Conservation (phyloP, 202 grass and related monocot genomes). For the Eragrostis tef region DNA sequence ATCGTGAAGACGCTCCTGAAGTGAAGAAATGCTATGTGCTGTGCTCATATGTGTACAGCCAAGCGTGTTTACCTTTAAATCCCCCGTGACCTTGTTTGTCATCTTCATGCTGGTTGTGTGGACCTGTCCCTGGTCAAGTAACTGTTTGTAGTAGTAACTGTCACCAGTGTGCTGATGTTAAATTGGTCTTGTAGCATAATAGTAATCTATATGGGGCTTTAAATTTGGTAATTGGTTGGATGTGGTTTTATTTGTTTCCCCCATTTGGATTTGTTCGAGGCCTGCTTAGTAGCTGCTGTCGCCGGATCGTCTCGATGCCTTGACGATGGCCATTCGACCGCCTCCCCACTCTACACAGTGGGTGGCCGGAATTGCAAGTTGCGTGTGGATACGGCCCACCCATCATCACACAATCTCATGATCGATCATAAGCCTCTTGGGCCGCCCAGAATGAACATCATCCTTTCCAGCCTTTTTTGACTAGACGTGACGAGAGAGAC, state of each 20-base stretch:
- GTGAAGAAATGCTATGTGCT: conserved; percentile 57
- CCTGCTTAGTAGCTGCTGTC: too few species aligned
- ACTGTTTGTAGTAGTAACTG: not conserved
- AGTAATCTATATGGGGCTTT: not conserved
- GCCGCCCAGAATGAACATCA: too few species aligned
- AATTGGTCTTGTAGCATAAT: not conserved
- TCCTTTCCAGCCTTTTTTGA: too few species aligned
- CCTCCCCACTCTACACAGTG: too few species aligned
- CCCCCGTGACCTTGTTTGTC: conserved; percentile 77
- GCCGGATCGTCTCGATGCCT: too few species aligned
- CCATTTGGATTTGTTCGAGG: too few species aligned
- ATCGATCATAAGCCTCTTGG: too few species aligned
- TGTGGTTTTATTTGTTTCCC: not conserved
- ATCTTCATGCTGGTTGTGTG: conserved; percentile 32
- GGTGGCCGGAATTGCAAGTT: too few species aligned
- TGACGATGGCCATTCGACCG: too few species aligned
- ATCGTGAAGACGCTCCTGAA: conserved; percentile 96
- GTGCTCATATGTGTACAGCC: conserved; percentile 31
- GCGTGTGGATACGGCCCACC: too few species aligned
- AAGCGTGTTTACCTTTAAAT: conserved; percentile 38
- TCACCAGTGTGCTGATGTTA: not conserved
- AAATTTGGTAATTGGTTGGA: not conserved
- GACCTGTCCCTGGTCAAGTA: conserved; percentile 35
- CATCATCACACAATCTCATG: too few species aligned
- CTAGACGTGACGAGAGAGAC: too few species aligned